Base-by-base conservation (phyloP, 176 grass and related monocot species). In the Carex littledalei region DNA sequence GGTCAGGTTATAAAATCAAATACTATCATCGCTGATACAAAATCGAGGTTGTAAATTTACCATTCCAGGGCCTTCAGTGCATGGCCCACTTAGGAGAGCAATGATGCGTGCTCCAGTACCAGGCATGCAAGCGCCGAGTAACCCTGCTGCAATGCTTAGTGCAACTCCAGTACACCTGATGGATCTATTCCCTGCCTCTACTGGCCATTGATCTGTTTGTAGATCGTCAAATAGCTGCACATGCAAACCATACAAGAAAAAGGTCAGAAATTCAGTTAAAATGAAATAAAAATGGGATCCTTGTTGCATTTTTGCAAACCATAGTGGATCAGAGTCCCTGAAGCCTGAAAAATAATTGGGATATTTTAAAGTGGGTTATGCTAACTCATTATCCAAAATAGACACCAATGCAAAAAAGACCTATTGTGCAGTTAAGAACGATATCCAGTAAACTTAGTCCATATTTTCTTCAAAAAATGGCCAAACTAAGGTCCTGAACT, bases 111-210 rank as follows among this genome's bases (percentile, higher is more conserved):
- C 96, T 3, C 96, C 96, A 31, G 96, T 99, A 71, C 96, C 96
- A 73, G 91, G 85, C 57, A 94, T 84, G 63, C 93, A 95, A 43
- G 96, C 96, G 15, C 96, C 96, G 31, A 99, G 86, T 83, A 99
- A 89, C 41, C 96, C 93, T 81, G 96, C 93, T 0, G 93, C 96
- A 18, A 99, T 91, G 41, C 90, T 95, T 29, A 99, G 81, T 2
- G 96, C 96, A 89, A 99, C 96, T 71, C 96, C 96, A 0, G 96
- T 99, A 84, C 96, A 99, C 67, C 96, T 89, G 41, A 94, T 87
- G 2, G 90, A 87, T 45, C 96, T 93, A 84, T 91, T 92, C 63
- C 91, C 90, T 2, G 84, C 61, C 78, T 94, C 96, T 50, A 95
- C 90, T 8, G 93, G 93, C 96, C 96, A 99, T 65, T 91, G 96